These are phyloP conservation scores for Syzygium malaccense DNA, from an alignment of 441 rosid species.

Conservation along the genomic window DNA sequence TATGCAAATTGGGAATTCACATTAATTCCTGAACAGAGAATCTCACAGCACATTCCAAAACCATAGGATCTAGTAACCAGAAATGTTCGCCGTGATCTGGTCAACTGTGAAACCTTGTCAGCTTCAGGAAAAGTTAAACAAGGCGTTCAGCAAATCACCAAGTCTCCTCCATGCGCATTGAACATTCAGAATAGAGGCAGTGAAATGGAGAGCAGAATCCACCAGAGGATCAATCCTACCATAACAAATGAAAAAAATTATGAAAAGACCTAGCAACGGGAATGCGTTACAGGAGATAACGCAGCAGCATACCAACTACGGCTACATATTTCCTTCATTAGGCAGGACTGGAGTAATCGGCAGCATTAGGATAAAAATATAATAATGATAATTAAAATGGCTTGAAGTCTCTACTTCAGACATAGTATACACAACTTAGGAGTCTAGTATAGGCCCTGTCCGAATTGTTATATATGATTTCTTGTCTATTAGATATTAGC, in stretches of 20 bases:
- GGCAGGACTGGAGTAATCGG: not conserved
- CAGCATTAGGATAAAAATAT: not conserved
- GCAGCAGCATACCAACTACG: not conserved
- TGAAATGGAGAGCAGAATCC: slow-evolving; percentile 20
- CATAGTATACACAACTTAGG: not conserved
- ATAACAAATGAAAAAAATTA: not conserved
- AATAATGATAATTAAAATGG: not conserved
- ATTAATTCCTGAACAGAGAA: not conserved
- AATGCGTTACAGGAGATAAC: not conserved
- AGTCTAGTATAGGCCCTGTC: not conserved
- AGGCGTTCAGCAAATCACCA: not conserved
- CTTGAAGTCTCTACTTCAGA: not conserved
- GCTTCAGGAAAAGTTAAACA: not conserved
- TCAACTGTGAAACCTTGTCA: not conserved
- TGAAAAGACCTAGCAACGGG: not conserved
- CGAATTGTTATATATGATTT: not conserved
- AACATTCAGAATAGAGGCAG: not conserved
- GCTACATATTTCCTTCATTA: not conserved
- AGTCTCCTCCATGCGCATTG: not conserved
- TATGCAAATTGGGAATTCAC: not conserved
- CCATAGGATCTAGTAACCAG: not conserved
- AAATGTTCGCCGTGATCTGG: not conserved
- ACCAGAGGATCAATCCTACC: slow-evolving; percentile 25
- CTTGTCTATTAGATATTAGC: not conserved
- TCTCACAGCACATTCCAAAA: not conserved